Evolutionary conservation across 2,329 filamentous ascomycete genomes (phyloP).

Genomic region (Pseudogymnoascus sp.): DNA sequence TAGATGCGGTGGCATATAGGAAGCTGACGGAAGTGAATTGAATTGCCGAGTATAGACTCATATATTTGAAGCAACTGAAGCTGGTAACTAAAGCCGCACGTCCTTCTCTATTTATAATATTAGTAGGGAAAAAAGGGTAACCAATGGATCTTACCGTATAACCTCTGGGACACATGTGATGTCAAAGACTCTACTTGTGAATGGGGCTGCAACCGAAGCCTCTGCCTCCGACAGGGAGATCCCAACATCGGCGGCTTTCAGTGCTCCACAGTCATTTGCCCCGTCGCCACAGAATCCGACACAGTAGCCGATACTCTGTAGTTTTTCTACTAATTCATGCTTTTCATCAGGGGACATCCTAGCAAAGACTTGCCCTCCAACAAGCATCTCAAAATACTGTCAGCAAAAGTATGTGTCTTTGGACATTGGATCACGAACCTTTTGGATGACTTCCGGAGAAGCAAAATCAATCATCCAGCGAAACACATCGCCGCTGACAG

Average conservation of each 20-base stretch:
- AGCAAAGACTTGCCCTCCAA: conserved; percentile 86
- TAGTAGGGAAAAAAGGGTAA: conserved; percentile 11
- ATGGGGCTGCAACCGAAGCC: conserved; percentile 95
- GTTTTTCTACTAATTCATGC: conserved; percentile 91
- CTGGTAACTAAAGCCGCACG: conserved; percentile 93
- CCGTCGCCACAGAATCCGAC: conserved; percentile 96
- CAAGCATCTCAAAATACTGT: conserved; percentile 59
- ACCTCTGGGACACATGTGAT: conserved; percentile 92
- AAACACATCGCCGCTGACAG: conserved; percentile 88
- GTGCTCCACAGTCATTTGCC: conserved; percentile 91
- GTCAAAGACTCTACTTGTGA: conserved; percentile 91
- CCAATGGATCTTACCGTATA: conserved; percentile 56
- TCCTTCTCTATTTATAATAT: conserved; percentile 54
- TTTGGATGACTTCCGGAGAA: conserved; percentile 65
- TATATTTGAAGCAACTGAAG: conserved; percentile 99
- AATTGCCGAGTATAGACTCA: conserved; percentile 98
- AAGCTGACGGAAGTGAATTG: conserved; percentile 98
- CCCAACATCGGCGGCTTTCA: conserved; percentile 95
- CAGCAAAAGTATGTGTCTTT: conserved; percentile 10
- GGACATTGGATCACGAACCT: conserved; percentile 38
- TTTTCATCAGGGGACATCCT: conserved; percentile 99
- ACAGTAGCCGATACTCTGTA: conserved; percentile 93
- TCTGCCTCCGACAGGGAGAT: conserved; percentile 96
- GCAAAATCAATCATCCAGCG: conserved; percentile 94
- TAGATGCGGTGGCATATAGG: conserved; percentile 85